Evolutionary conservation across 2,329 filamentous ascomycete genomes (phyloP), one percentile per base, ranked within the genome.

Genomic region (Sarocladiaceae sp.): DNA sequence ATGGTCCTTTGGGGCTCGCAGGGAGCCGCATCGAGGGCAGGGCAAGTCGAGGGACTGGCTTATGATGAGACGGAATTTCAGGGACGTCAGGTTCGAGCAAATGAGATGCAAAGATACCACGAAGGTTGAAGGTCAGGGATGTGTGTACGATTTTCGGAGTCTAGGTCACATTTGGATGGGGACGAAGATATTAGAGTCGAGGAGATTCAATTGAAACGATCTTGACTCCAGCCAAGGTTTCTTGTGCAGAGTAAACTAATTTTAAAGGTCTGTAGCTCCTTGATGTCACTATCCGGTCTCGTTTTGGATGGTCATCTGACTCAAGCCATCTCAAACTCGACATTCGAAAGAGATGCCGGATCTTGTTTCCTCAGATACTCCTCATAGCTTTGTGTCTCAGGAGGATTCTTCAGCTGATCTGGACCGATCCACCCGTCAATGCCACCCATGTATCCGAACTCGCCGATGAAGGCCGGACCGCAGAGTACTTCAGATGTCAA

Each of bases 371-470:
- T 52, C 8, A 71, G 52, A 33, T 60, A 71, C 1, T 69, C 60
- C 51, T 67, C 62, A 22, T 61, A 69, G 1, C 56, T 60, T 11
- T 53, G 58, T 0, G 63, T 66, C 33, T 60, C 33, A 1, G 67
- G 58, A 52, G 61, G 62, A 1, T 35, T 64, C 59, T 64, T 73
- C 53, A 77, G 53, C 47, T 75, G 62, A 11, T 50, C 18, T 0
- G 75, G 72, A 20, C 67, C 62, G 23, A 75, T 68, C 52, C 42
- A 51, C 2, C 60, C 62, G 2, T 63, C 56, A n/a, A 71, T 33
- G 0, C 72, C 72, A 4, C 63, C 71, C 52, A 66, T 68, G 47
- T 73, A 78, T 2, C 67, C 68, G 53, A 64, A 72, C 52, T 76
- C 72, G 0, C 55, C 59, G 40, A 71, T 52, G 29, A 67, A 71